Evolutionary conservation across 2,329 filamentous ascomycete species (phyloP), one percentile per base, ranked within the genome.

Genomic region (Aureobasidium mangrovei): DNA sequence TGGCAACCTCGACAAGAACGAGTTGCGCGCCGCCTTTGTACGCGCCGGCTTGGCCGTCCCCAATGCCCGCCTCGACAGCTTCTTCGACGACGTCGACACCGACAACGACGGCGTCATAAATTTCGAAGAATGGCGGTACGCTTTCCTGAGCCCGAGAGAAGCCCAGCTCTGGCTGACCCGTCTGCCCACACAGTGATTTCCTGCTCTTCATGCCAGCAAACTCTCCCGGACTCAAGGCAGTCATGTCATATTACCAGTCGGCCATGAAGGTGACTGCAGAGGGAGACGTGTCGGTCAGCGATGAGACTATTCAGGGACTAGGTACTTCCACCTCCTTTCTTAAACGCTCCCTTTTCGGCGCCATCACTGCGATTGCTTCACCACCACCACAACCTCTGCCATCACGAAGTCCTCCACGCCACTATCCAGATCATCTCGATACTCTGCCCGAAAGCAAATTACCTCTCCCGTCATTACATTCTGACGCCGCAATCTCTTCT

Each of bases 101-200:
- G 91, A 98, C 72, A 81, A 85, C 62, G 91, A 98, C 68, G 90
- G 90, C 2, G 75, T 77, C 59, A 95, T 97, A 62, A 90, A 79
- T 59, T 97, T 95, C 71, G 84, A 89, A 61, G 93, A 98, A 78
- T 97, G 93, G 93, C 85, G 91, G 91, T 96, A 82, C 72, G 49
- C 42, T 40, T 27, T 28, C 4, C 5, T 33, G 28, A 24, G 4
- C 9, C 7, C 27, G 4, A 43, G 8, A 27, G 7, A 18, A 27
- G 47, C 32, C 12, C 39, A 40, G 27, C 26, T n/a, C 41, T 29
- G 36, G 31, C 7, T 29, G 8, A 36, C 6, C 4, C 10, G 18
- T 36, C 53, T 54, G 28, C 41, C 12, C 3, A 35, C 39, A 10
- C 65, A 94, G 90, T 69, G 86, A 97, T 71, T 98, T 97, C 70